Conservation (phyloP, 208 protist species). For the Trypanosoma avium region DNA sequence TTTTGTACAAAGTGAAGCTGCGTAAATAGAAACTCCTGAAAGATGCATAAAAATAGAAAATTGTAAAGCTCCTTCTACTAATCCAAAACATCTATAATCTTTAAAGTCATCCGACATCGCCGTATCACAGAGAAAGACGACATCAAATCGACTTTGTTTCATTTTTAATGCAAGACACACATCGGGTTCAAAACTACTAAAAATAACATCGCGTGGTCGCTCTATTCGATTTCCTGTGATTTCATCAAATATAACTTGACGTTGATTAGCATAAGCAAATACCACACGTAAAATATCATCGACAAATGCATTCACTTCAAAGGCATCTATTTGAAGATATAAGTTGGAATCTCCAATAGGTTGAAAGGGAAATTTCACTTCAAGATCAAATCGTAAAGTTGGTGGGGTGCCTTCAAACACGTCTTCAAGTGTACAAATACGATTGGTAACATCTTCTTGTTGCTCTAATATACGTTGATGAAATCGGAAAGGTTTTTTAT, state of each 20-base stretch:
- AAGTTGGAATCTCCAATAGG: slow-evolving; percentile 68
- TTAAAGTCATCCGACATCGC: slow-evolving; percentile 69
- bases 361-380: slow-evolving; percentile 82
- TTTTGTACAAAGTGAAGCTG: slow-evolving; percentile 37
- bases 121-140: slow-evolving; percentile 77
- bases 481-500: slow-evolving; percentile 2
- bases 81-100: slow-evolving; percentile 73
- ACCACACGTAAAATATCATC: slow-evolving; percentile 69
- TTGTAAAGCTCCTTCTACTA: slow-evolving; percentile 68
- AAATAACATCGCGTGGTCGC: slow-evolving; percentile 51
- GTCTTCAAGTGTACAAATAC: slow-evolving; percentile 60
- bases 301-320: slow-evolving; percentile 82
- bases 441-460: slow-evolving; percentile 71
- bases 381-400: slow-evolving; percentile 63
- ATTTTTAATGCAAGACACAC: slow-evolving; percentile 63
- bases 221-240: background rate
- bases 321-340: slow-evolving; percentile 69
- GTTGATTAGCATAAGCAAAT: slow-evolving; percentile 50
- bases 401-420: slow-evolving; percentile 58
- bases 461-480: slow-evolving; percentile 35
- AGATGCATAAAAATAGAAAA: slow-evolving; percentile 66
- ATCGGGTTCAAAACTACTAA: slow-evolving; percentile 83
- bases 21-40: slow-evolving; percentile 72
- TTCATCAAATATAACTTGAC: slow-evolving; percentile 18
- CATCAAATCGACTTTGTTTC: slow-evolving; percentile 82